These are phyloP conservation scores for Gracilaria caudata DNA, from an alignment of 23 red algal species.

Conservation along the genomic window DNA sequence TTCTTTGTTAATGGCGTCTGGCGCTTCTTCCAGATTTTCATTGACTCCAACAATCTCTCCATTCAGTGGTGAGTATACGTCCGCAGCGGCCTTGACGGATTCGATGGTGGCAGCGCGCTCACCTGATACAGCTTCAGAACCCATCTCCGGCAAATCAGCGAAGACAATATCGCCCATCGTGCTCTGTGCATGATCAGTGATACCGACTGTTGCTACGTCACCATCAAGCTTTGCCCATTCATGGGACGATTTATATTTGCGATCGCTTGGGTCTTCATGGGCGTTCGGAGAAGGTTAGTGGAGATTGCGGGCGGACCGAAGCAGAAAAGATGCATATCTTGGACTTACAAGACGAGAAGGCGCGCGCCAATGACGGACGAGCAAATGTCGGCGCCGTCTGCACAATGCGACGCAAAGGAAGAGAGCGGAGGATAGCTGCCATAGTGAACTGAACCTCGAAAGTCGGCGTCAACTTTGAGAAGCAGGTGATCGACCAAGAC, in stretches of 20 bases:
- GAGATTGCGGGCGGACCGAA: not conserved
- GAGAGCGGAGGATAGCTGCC: conserved; percentile 10
- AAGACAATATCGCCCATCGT: conserved; percentile 96
- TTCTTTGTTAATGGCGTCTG: conserved; percentile 78
- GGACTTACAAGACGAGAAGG: conserved; percentile 19
- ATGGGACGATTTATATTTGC: conserved; percentile 90
- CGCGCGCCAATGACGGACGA: not conserved
- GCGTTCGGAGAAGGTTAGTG: not conserved
- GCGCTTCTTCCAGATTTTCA: conserved; percentile 57
- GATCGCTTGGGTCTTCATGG: conserved; percentile 72
- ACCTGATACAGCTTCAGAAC: conserved; percentile 46
- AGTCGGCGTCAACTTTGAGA: not conserved
- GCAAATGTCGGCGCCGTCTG: not conserved
- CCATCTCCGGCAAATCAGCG: conserved; percentile 86
- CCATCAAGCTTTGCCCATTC: conserved; percentile 93
- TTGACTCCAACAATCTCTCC: conserved; percentile 91
- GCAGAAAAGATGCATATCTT: not conserved
- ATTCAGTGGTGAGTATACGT: conserved; percentile 80
- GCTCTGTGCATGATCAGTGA: conserved; percentile 87
- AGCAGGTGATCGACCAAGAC: not conserved
- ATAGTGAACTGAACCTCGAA: not conserved
- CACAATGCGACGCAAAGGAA: conserved; percentile 13
- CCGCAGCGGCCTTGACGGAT: conserved; percentile 92
- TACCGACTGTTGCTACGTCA: conserved; percentile 88
- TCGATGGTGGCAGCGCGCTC: conserved; percentile 83